Percentiles rank a stretch among this genome's conserved stretches.
phyloP scores from a whole-genome alignment of 495 filamentous ascomycete species.

The Penicillium bialowiezense region DNA sequence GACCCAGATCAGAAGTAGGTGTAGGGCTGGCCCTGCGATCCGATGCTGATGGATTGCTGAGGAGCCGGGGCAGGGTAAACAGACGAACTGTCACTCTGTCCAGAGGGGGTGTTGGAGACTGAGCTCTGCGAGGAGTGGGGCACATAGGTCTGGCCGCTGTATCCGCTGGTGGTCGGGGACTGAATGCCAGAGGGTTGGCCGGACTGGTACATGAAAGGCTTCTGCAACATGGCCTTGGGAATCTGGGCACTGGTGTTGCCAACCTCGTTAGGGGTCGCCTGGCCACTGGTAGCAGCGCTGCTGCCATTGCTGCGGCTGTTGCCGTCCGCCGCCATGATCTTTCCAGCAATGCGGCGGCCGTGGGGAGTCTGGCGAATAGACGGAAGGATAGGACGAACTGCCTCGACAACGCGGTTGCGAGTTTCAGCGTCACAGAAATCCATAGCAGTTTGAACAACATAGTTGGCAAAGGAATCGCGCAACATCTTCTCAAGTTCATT shows the following conservation, averaged over 20 bases:
- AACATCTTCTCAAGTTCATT: constrained; percentile 81
- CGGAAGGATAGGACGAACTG: constrained; percentile 78
- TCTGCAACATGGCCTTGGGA: constrained; percentile 31
- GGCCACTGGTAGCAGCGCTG: constrained; percentile 34
- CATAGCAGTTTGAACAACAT: constrained; percentile 94
- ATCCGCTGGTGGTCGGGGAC: constrained; percentile 21
- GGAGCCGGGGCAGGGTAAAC: constrained; percentile 26
- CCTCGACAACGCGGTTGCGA: constrained; percentile 72
- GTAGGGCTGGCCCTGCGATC: constrained; percentile 29
- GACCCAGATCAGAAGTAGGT: constrained; percentile 30
- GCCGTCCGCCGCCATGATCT: constrained; percentile 57
- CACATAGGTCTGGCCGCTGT: constrained; percentile 26
- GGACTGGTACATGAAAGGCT: constrained; percentile 27
- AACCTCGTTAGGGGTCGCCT: constrained; percentile 41
- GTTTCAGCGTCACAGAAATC: constrained; percentile 73
- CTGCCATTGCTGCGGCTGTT: constrained; percentile 34
- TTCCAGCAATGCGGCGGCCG: constrained; percentile 85
- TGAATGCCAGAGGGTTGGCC: constrained; percentile 22
- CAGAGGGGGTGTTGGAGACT: constrained; percentile 30
- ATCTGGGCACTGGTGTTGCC: constrained; percentile 29
- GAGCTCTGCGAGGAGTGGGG: constrained; percentile 30
- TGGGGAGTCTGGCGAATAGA: constrained; percentile 84
- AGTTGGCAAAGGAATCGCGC: constrained; percentile 91
- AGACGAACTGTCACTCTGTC: constrained; percentile 27
- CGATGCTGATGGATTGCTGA: constrained; percentile 25